phyloP scores from a whole-genome alignment of 2,329 filamentous ascomycete genomes.

The Pseudophaeomoniella oleicola region DNA sequence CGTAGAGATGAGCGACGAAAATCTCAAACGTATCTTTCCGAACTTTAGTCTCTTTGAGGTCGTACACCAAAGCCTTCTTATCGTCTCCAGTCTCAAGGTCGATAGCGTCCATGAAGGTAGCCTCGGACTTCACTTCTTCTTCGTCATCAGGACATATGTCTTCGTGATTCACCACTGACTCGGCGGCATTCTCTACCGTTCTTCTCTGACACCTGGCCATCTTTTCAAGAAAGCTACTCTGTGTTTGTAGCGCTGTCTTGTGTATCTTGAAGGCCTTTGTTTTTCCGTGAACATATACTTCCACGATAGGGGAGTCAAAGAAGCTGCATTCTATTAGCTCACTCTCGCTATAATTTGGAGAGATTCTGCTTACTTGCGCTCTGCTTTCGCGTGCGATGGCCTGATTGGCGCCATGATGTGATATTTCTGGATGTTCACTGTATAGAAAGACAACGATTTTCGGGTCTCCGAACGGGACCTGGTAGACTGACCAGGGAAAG shows the following conservation, averaged over 20 bases:
- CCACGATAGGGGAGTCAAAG: not conserved
- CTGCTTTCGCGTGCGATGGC: not conserved
- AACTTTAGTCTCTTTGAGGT: constrained; percentile 2
- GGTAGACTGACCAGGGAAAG: too few relatives aligned
- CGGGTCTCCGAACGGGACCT: too few relatives aligned
- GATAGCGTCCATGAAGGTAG: not conserved
- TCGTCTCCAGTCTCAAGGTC: not conserved
- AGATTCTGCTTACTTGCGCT: not conserved
- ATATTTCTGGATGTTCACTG: too few relatives aligned
- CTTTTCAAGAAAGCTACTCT: too few relatives aligned
- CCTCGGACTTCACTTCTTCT: not conserved
- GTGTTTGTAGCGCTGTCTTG: not conserved
- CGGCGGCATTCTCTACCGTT: too few relatives aligned
- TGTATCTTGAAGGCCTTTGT: not conserved
- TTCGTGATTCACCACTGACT: too few relatives aligned
- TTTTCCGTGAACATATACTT: not conserved
- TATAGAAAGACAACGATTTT: too few relatives aligned
- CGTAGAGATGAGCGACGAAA: constrained; percentile 10
- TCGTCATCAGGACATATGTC: too few relatives aligned
- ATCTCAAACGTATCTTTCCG: constrained; percentile 7
- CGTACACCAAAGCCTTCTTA: not conserved
- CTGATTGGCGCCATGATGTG: not conserved
- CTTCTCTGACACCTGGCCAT: too few relatives aligned
- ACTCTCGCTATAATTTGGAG: too few relatives aligned
- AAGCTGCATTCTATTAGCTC: too few relatives aligned